phyloP scores from a whole-genome alignment of 1,139 yeast species.

The Chernovozyma sophiae-reginae region DNA sequence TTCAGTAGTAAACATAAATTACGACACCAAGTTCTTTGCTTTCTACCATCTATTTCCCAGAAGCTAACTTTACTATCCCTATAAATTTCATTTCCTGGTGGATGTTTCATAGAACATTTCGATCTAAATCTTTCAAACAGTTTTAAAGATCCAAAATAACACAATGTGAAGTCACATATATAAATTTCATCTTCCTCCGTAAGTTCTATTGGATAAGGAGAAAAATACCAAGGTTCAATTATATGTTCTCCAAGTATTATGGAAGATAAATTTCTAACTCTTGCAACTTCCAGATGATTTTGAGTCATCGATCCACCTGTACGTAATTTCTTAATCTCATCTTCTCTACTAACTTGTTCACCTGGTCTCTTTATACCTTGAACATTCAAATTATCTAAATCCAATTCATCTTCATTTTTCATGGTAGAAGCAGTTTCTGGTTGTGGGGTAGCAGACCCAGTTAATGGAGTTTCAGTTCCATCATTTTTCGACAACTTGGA shows the following conservation, averaged over 20 bases:
- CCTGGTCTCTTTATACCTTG: slow-evolving; percentile 69
- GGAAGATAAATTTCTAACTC: slow-evolving; percentile 77
- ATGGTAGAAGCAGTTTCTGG: slow-evolving; percentile 17
- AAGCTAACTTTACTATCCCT: slow-evolving; percentile 75
- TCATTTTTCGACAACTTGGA: slow-evolving; percentile 12
- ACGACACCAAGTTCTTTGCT: slow-evolving; percentile 95
- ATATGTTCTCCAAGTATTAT: slow-evolving; percentile 86
- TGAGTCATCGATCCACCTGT: slow-evolving; percentile 98
- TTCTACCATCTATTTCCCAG: slow-evolving; percentile 95
- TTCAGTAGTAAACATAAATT: slow-evolving; percentile 86
- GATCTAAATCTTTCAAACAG: slow-evolving; percentile 89
- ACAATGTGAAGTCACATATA: slow-evolving; percentile 86
- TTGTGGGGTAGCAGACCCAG: slow-evolving; percentile 18
- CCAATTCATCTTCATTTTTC: slow-evolving; percentile 66
- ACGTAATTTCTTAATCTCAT: slow-evolving; percentile 85
- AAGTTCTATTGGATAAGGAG: slow-evolving; percentile 92
- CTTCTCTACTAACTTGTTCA: slow-evolving; percentile 77
- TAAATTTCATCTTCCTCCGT: slow-evolving; percentile 88
- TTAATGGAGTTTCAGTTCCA: not conserved
- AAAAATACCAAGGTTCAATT: slow-evolving; percentile 98
- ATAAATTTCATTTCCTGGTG: slow-evolving; percentile 97
- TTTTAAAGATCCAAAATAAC: slow-evolving; percentile 82
- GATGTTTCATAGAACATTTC: slow-evolving; percentile 85
- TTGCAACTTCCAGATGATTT: slow-evolving; percentile 79
- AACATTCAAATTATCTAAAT: slow-evolving; percentile 78